phyloP scores from a whole-genome alignment of 2,329 filamentous ascomycete genomes.

The Zasmidium citrigriseum region DNA sequence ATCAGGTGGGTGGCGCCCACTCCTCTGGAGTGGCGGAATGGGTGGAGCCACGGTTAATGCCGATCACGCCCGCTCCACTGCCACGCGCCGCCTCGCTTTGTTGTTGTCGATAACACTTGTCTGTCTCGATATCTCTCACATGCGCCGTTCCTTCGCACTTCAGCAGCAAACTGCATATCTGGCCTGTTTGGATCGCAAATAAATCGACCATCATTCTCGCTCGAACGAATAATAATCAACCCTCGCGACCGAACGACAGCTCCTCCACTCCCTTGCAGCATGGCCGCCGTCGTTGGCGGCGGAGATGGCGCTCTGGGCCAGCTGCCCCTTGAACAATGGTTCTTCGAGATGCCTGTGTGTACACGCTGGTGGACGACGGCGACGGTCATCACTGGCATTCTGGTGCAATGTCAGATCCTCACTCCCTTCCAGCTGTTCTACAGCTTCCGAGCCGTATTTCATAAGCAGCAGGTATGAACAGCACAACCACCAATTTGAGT shows the following conservation, averaged over 20 bases:
- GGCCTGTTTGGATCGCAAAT: background rate
- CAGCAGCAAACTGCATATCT: background rate
- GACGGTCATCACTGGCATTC: conserved; percentile 79
- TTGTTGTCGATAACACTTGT: background rate
- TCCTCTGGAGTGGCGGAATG: background rate
- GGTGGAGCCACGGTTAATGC: background rate
- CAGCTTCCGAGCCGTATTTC: conserved; percentile 87
- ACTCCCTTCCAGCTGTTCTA: conserved; percentile 97
- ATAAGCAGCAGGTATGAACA: conserved; percentile 77
- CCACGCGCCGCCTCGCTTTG: background rate
- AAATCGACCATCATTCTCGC: background rate
- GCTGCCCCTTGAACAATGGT: conserved; percentile 93
- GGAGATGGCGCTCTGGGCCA: conserved; percentile 50
- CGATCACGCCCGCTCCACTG: background rate
- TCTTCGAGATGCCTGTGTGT: conserved; percentile 96
- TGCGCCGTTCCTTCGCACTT: background rate
- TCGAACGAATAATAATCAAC: background rate
- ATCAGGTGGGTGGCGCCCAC: background rate
- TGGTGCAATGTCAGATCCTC: conserved; percentile 91
- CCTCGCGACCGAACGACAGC: background rate
- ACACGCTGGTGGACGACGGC: conserved; percentile 97
- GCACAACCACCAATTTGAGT: background rate
- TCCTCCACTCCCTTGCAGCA: conserved; percentile 23
- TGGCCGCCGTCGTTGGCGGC: conserved; percentile 48
- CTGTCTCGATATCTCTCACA: background rate